Evolutionary conservation across 192 early-diverging fungal genomes (phyloP), one percentile per base, ranked within the genome.

Genomic region (Backusella luteola): DNA sequence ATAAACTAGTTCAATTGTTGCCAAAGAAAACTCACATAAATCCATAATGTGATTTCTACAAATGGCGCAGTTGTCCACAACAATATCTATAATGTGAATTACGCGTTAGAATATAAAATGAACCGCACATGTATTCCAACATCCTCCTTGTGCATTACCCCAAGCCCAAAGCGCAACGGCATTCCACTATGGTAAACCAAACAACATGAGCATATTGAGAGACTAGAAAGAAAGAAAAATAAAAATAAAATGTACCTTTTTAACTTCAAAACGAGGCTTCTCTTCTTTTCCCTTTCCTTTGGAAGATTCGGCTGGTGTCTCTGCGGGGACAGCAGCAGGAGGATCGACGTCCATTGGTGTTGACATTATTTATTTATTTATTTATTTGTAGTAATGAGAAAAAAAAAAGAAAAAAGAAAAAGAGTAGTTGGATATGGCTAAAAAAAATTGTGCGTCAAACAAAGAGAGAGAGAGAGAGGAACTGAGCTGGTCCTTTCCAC

Each of bases 11-110:
- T 34, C n/a, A 76, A 26, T 26, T 39, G 4, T 21, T 12, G n/a
- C 0, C 1, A 39, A 39, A 39, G 38, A 67, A 19, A 34, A 72
- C 88, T 77, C 87, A 93, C 97, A 99, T 67, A 96, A 89, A 80
- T 99, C 97, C 97, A 99, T 99, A 85, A 97, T 99, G 86, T 99
- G 97, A 85, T 99, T 99, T 80, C 96, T 90, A 84, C 97, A 99
- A 87, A 99, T 99, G 71, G 97, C 96, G 78, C 97, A 99, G 84
- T 96, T 97, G 83, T 97, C 97, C 6, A 97, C 95, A 26, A 95
- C 95, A 87, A 98, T 97, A 83, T 99, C 96, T 95, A 81, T 35
- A 36, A 9, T 8, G 14, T n/a, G 21, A 34, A n/a, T 11, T 34
- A 71, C 21, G 52, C 12, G 46, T 66, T 26, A 74, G 73, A 23